Evolutionary conservation across 1,284 basidiomycete genomes (phyloP).

Genomic region (Microbotryum lychnidis-dioicae): DNA sequence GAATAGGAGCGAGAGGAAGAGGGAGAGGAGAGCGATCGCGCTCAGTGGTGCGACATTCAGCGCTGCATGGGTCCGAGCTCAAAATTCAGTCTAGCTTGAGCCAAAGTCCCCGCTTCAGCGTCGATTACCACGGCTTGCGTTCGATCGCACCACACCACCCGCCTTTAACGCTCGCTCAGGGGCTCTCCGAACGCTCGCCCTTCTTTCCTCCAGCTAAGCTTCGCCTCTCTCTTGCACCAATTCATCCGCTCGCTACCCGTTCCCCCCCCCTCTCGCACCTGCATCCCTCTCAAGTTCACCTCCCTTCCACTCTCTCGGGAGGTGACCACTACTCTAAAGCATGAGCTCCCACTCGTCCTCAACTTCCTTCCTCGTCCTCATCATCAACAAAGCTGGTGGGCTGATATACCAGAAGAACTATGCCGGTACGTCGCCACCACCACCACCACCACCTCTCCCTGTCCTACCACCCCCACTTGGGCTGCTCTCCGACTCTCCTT

Average conservation of each 20-base stretch:
- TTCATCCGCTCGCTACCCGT: too few relatives aligned
- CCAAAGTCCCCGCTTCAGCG: too few relatives aligned
- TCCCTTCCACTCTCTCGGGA: not conserved
- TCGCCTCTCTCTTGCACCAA: too few relatives aligned
- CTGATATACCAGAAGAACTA: conserved; percentile 90
- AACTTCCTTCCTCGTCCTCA: conserved; percentile 77
- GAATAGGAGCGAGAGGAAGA: not conserved
- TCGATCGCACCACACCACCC: not conserved
- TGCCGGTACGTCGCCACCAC: conserved; percentile 52
- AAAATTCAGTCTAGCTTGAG: not conserved
- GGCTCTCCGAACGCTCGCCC: too few relatives aligned
- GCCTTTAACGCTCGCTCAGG: not conserved
- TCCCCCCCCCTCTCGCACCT: too few relatives aligned
- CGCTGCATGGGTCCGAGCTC: too few relatives aligned
- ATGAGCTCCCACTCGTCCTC: conserved; percentile 40
- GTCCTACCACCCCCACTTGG: not conserved
- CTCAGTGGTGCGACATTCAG: not conserved
- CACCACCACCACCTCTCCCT: not conserved
- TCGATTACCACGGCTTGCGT: not conserved
- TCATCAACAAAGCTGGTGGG: conserved; percentile 98
- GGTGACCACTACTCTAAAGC: not conserved
- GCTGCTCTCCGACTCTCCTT: conserved; percentile 2
- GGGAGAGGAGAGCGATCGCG: not conserved
- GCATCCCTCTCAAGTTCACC: too few relatives aligned
- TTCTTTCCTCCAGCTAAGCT: too few relatives aligned